phyloP scores from a whole-genome alignment of 495 filamentous ascomycete genomes.

The Talaromyces borbonicus region DNA sequence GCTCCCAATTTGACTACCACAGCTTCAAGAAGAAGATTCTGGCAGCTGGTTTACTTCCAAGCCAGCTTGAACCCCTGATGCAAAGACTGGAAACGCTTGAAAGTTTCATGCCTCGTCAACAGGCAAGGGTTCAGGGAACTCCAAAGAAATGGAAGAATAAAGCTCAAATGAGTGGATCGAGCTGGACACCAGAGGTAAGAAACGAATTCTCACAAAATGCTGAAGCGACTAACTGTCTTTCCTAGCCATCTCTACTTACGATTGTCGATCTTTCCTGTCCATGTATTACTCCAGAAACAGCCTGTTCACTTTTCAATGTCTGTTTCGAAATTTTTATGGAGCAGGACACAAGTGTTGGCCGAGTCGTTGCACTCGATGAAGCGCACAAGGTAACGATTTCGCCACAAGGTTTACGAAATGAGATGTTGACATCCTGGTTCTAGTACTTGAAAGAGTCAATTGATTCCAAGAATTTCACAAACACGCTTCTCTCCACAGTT shows the following conservation, averaged over 20 bases:
- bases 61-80: slow-evolving; percentile 40
- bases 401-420: background rate
- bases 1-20: slow-evolving; percentile 40
- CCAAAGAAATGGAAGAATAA: slow-evolving; percentile 17
- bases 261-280: slow-evolving; percentile 70
- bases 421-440: background rate
- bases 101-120: slow-evolving; percentile 38
- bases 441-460: slow-evolving; percentile 40
- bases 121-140: slow-evolving; percentile 8
- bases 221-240: slow-evolving; percentile 14
- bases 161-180: slow-evolving; percentile 20
- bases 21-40: slow-evolving; percentile 35
- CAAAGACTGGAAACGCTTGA: slow-evolving; percentile 49
- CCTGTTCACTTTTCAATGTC: slow-evolving; percentile 62
- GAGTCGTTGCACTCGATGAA: slow-evolving; percentile 49
- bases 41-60: slow-evolving; percentile 24
- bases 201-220: background rate
- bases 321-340: slow-evolving; percentile 53
- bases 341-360: slow-evolving; percentile 26
- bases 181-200: slow-evolving; percentile 9
- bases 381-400: slow-evolving; percentile 41
- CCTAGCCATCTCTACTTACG: slow-evolving; percentile 44
- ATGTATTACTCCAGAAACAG: slow-evolving; percentile 54
- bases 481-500: slow-evolving; percentile 53
- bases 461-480: slow-evolving; percentile 44